These are phyloP conservation scores for Diaporthe sp. DNA, from an alignment of 2,329 filamentous ascomycete genomes.

Conservation along the genomic window DNA sequence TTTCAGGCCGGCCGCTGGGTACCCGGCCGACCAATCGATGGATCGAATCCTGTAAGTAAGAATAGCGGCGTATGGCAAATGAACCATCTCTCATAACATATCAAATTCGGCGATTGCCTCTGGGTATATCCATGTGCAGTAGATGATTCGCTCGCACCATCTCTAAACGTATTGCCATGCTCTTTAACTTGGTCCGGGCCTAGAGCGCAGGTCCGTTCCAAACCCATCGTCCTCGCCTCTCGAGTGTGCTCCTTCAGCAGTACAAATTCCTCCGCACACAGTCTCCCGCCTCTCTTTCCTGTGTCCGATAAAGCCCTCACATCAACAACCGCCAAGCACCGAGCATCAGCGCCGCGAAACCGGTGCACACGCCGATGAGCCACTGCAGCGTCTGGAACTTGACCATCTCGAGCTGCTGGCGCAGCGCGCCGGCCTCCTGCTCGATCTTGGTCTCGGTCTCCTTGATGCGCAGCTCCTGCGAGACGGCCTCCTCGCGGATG, in stretches of 20 bases:
- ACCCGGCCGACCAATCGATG: neutral
- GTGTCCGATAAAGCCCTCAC: slow-evolving; percentile 53
- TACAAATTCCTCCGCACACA: neutral
- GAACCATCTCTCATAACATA: neutral
- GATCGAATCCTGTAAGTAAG: neutral
- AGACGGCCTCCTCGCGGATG: slow-evolving; percentile 95
- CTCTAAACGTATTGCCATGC: neutral
- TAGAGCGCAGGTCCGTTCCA: neutral
- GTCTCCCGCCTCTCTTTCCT: neutral
- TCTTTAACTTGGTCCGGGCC: neutral
- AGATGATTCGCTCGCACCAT: slow-evolving; percentile 2
- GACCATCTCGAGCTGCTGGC: slow-evolving; percentile 94
- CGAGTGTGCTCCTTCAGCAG: neutral
- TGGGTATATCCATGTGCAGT: slow-evolving; percentile 28
- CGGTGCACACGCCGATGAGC: slow-evolving; percentile 88
- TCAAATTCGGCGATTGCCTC: slow-evolving; percentile 12
- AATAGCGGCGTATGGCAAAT: neutral
- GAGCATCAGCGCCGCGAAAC: slow-evolving; percentile 75
- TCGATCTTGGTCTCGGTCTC: slow-evolving; percentile 99
- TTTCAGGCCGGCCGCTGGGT: too few relatives aligned
- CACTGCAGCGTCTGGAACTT: slow-evolving; percentile 99
- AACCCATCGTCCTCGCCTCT: neutral
- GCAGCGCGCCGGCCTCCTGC: slow-evolving; percentile 91
- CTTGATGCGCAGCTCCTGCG: slow-evolving; percentile 97
- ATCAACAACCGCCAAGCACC: slow-evolving; percentile 80